Conservation (phyloP, 345 rosid genomes). For the Rhizophora apiculata region DNA sequence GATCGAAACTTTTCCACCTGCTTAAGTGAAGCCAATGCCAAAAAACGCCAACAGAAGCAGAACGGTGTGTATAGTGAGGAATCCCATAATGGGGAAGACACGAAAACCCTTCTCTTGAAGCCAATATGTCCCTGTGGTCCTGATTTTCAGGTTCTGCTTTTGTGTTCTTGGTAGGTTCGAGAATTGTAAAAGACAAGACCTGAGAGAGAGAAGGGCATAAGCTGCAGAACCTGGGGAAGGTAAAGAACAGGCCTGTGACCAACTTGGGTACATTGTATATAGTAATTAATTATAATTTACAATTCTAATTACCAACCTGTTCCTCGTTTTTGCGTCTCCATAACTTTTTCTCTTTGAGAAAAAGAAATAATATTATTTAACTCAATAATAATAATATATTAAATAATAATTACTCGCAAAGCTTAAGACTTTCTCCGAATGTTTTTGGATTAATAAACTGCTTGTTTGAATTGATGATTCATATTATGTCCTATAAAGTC, state of each 20-base stretch:
- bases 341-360: no score
- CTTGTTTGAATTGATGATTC: no score
- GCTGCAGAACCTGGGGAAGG: conserved; percentile 1
- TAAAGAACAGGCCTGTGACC: conserved; percentile 5
- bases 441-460: no score
- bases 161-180: neutral
- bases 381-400: no score
- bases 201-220: neutral
- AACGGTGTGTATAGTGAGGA: conserved; percentile 24
- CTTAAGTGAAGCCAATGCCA: conserved; percentile 34
- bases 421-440: no score
- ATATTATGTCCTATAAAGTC: no score
- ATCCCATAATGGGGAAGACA: conserved; percentile 23
- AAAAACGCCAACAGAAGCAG: conserved; percentile 40
- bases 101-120: conserved; percentile 36
- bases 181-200: conserved; percentile 5
- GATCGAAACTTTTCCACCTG: conserved; percentile 38
- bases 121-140: conserved; percentile 8
- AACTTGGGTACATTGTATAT: neutral
- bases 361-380: no score
- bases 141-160: neutral
- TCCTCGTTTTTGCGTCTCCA: no score
- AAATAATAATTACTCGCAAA: no score
- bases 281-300: no score
- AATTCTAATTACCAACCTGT: no score